Base-by-base conservation (phyloP, 2,329 filamentous ascomycete species). In the Cladosporium sp. region DNA sequence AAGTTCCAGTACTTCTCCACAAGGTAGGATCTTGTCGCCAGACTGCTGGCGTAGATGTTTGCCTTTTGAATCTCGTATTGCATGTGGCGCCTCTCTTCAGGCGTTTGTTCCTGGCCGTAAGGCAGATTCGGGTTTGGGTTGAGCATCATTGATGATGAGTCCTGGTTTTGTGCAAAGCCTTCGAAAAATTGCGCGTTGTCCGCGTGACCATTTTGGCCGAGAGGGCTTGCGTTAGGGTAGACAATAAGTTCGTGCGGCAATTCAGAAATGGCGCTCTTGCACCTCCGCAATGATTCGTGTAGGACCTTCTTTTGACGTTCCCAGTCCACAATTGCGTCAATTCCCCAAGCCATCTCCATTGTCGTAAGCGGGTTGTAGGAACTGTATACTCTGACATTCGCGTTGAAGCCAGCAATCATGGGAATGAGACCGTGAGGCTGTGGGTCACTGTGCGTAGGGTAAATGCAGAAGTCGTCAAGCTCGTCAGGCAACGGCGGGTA, bases 21-120 rank as follows among this genome's bases (percentile, higher is more conserved):
- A 65, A 94, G 88, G 75, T 92, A 93, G 0, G 91, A 94, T 28
- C 93, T 86, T 0, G 92, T 96, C 2, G 89, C 88, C 11, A 97
- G 82, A 73, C 93, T 90, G 6, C 90, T 94, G 2, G 89, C 88
- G 74, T 94, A 92, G 47, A 97, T 91, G 76, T 96, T 96, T 7
- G 92, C 91, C 76, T 96, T 96, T 76, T 96, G 92, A 34, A 97
- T 95, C 78, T 96, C 93, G 70, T 89, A 92, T 74, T 95, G 92
- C 4, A 93, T 80, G 34, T 74, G 73, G 44, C 79, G 77, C 6
- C 81, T 78, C 47, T 79, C 74, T 66, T 81, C 79, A 1, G 75
- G 73, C 14, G 72, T 68, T 47, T 78, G 75, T 30, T 75, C 73
- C 34, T 61, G 64, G 21, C 58, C 55, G 26, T 55, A 59, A 0